phyloP scores from a whole-genome alignment of 75 land plant genomes.

The Chamaecyparis obtusa region DNA sequence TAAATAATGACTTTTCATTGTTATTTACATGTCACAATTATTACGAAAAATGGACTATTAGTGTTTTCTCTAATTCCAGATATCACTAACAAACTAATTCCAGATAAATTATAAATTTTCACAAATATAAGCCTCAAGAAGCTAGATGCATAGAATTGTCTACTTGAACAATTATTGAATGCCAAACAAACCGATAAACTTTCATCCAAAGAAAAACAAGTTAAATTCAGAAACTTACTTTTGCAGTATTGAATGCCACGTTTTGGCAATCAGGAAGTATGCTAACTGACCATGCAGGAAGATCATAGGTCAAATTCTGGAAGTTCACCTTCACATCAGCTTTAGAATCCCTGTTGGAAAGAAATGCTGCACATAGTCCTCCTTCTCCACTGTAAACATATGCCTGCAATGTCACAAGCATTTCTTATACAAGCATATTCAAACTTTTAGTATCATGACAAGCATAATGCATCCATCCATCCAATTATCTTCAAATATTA shows the following conservation, averaged over 20 bases:
- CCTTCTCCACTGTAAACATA: slow-evolving; percentile 7
- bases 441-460: neutral
- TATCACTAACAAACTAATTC: neutral
- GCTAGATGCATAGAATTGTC: neutral
- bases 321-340: slow-evolving; percentile 59
- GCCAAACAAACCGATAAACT: neutral
- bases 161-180: neutral
- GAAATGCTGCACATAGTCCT: slow-evolving; percentile 80
- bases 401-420: neutral
- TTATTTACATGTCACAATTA: neutral
- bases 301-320: slow-evolving; percentile 39
- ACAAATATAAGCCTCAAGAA: neutral
- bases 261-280: slow-evolving; percentile 92
- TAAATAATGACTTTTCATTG: neutral
- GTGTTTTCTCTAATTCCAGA: too few relatives aligned
- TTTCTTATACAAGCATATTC: neutral
- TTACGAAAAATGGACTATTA: neutral
- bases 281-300: slow-evolving; percentile 99
- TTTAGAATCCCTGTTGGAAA: slow-evolving; percentile 83
- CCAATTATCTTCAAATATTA: neutral
- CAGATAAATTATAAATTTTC: neutral
- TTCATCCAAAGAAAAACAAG: neutral
- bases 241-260: slow-evolving; percentile 85
- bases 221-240: slow-evolving; percentile 42
- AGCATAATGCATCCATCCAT: neutral